A percentile compares a stretch with the other conserved stretches of the same genome.
phyloP scores from a whole-genome alignment of 2,329 filamentous ascomycete genomes.

The Fusarium protoensiforme region DNA sequence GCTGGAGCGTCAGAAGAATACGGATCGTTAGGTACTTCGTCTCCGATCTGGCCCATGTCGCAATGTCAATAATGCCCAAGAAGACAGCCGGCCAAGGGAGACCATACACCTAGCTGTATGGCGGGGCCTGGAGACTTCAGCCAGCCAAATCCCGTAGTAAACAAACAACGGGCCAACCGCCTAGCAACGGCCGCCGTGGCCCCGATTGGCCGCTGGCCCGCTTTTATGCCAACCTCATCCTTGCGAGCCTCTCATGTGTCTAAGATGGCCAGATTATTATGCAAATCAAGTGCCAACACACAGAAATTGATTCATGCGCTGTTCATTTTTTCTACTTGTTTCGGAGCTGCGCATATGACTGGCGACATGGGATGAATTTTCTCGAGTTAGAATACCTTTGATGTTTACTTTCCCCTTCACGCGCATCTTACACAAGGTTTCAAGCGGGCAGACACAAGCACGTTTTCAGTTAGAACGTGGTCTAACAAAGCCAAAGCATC shows the following conservation, averaged over 20 bases:
- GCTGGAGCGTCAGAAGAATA: slow-evolving; percentile 25
- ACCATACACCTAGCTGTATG: slow-evolving; percentile 20
- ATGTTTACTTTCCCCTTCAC: not conserved
- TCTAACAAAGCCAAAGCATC: not conserved
- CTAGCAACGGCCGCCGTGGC: slow-evolving; percentile 43
- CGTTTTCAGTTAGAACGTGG: not conserved
- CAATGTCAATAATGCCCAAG: slow-evolving; percentile 37
- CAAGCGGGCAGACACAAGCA: not conserved
- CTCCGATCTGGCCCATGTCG: slow-evolving; percentile 21
- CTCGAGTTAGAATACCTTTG: not conserved
- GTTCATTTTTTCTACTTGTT: not conserved
- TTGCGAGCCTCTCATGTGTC: slow-evolving; percentile 29
- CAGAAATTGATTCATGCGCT: slow-evolving; percentile 16
- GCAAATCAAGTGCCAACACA: slow-evolving; percentile 9
- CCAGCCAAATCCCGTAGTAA: slow-evolving; percentile 42
- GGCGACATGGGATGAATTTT: not conserved
- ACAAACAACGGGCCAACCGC: slow-evolving; percentile 49
- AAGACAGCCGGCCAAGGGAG: slow-evolving; percentile 29
- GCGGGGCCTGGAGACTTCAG: slow-evolving; percentile 36
- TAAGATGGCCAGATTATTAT: slow-evolving; percentile 14
- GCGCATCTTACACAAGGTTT: not conserved
- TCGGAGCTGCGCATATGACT: not conserved
- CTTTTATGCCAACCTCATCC: slow-evolving; percentile 32
- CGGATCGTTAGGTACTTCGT: slow-evolving; percentile 34
- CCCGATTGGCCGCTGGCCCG: slow-evolving; percentile 36